Evolutionary conservation across 768 basidiomycete species (phyloP).

Genomic region (Boletellus ananas): DNA sequence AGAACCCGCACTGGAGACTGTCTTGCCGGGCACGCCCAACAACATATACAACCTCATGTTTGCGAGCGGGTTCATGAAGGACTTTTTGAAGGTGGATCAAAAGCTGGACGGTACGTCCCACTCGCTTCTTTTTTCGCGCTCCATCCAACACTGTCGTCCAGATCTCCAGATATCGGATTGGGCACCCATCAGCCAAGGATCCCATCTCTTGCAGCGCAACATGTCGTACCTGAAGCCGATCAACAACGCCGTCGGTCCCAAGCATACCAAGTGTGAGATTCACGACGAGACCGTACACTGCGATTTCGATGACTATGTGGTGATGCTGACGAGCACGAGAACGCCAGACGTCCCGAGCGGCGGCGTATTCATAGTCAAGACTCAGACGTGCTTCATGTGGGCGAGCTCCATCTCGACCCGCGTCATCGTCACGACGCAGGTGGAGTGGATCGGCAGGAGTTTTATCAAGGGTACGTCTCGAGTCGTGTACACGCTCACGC

Average conservation of each 20-base stretch:
- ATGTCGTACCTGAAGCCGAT: constrained; percentile 98
- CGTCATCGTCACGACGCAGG: constrained; percentile 83
- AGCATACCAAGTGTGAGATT: constrained; percentile 93
- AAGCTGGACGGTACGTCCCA: constrained; percentile 71
- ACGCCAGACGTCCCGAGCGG: constrained; percentile 97
- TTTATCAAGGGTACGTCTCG: constrained; percentile 81
- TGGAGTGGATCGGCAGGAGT: constrained; percentile 95
- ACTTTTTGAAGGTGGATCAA: constrained; percentile 87
- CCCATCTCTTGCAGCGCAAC: constrained; percentile 74
- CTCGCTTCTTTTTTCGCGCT: no score
- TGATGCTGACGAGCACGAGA: constrained; percentile 82
- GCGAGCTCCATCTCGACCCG: constrained; percentile 72
- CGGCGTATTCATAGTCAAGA: constrained; percentile 90
- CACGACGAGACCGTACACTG: constrained; percentile 76
- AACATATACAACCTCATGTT: constrained; percentile 96
- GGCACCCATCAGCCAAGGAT: constrained; percentile 61
- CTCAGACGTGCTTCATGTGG: constrained; percentile 93
- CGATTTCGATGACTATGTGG: constrained; percentile 82
- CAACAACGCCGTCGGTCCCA: constrained; percentile 84
- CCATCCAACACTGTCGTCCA: constrained; percentile 28
- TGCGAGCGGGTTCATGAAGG: constrained; percentile 91
- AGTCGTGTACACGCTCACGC: no score
- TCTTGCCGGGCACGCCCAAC: constrained; percentile 89
- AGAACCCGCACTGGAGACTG: constrained; percentile 72
- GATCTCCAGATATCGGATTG: constrained; percentile 97